These are phyloP conservation scores for Vitis amurensis DNA, from an alignment of 164 flowering plant species.

Conservation along the genomic window DNA sequence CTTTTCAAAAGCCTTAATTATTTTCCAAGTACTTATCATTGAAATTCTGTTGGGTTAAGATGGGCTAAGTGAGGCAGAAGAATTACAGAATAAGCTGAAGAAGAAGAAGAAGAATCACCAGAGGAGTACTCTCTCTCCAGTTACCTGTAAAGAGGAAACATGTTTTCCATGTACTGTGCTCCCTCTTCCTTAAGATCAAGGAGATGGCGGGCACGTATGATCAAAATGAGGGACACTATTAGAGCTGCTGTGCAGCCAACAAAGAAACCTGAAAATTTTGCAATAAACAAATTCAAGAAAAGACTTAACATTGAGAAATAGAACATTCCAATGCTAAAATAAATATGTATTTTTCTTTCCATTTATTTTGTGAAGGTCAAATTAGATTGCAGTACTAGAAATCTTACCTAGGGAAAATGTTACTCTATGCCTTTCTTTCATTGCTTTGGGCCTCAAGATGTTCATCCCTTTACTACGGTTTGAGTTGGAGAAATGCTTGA, in stretches of 20 bases:
- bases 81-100: no score
- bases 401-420: constrained; percentile 53
- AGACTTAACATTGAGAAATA: neutral
- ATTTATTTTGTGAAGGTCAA: no score
- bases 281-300: neutral
- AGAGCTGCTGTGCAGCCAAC: constrained; percentile 56
- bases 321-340: neutral
- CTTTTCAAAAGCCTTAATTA: no score
- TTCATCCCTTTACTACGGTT: constrained; percentile 63
- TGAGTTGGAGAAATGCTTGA: constrained; percentile 63
- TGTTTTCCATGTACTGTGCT: constrained; percentile 48
- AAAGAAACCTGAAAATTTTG: constrained; percentile 41
- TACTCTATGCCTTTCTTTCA: constrained; percentile 47
- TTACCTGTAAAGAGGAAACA: constrained; percentile 80
- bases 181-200: constrained; percentile 17
- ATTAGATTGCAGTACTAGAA: no score
- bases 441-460: constrained; percentile 46
- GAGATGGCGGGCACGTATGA: constrained; percentile 39
- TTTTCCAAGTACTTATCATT: no score
- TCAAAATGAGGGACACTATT: constrained; percentile 35
- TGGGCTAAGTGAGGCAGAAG: no score
- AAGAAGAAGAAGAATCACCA: no score
- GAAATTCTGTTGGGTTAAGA: no score
- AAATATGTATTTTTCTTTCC: no score
- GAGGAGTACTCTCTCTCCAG: no score